A percentile compares a stretch with the other conserved stretches of the same genome.
phyloP scores from a whole-genome alignment of 768 basidiomycete genomes.

The Lyophyllum decastes region DNA sequence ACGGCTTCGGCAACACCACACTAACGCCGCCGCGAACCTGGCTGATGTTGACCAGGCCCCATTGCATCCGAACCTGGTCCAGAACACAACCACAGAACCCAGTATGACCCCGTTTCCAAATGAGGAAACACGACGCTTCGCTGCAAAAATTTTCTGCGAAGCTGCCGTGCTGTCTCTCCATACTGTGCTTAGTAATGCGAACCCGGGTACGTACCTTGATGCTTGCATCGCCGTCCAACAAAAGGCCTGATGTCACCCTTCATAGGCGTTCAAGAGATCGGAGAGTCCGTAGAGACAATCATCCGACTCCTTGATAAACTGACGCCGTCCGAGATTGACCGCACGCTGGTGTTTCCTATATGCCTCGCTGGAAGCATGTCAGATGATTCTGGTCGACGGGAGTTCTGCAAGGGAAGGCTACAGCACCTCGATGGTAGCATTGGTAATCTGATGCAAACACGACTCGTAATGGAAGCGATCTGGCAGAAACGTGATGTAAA shows the following conservation, averaged over 20 bases:
- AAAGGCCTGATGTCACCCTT: conserved; percentile 4
- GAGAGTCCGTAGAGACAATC: conserved; percentile 53
- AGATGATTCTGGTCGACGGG: conserved; percentile 58
- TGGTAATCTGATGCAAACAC: conserved; percentile 59
- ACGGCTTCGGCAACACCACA: conserved; percentile 50
- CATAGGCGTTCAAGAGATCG: conserved; percentile 73
- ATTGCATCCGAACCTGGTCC: conserved; percentile 42
- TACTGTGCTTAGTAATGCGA: conserved; percentile 66
- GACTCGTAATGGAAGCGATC: conserved; percentile 64
- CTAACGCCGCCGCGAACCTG: conserved; percentile 28
- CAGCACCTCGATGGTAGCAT: conserved; percentile 55
- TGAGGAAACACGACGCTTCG: conserved; percentile 48
- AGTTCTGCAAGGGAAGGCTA: conserved; percentile 60
- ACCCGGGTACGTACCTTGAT: conserved; percentile 55
- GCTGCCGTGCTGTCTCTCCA: conserved; percentile 68
- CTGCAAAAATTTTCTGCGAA: conserved; percentile 65
- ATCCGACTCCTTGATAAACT: conserved; percentile 55
- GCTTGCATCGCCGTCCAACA: background rate
- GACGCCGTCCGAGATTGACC: conserved; percentile 61
- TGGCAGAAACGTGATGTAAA: conserved; percentile 68
- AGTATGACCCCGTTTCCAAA: conserved; percentile 31
- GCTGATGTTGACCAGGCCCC: conserved; percentile 34
- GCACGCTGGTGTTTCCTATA: conserved; percentile 70
- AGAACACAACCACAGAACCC: conserved; percentile 28
- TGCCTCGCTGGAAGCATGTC: conserved; percentile 76